A percentile compares a stretch with the other conserved stretches of the same genome.
These are phyloP conservation scores for Teratosphaeria nubilosa DNA, from an alignment of 2,329 filamentous ascomycete species.

Conservation along the genomic window DNA sequence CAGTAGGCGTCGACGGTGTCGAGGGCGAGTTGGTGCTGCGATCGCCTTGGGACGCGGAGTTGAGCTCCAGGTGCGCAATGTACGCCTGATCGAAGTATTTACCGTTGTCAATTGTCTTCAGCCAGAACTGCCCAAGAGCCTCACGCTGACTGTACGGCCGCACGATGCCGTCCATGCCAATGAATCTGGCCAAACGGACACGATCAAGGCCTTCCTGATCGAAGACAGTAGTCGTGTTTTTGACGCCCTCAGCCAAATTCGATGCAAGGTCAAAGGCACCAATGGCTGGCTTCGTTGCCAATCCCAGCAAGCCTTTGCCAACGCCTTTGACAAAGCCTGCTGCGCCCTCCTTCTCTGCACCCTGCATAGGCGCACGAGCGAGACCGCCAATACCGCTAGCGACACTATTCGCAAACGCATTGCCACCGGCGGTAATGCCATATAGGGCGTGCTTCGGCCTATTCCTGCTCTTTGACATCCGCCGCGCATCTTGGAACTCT, in stretches of 20 bases:
- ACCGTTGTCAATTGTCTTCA: constrained; percentile 95
- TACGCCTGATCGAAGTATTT: constrained; percentile 97
- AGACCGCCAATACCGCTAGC: constrained; percentile 90
- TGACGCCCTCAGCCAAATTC: constrained; percentile 92
- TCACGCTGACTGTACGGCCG: constrained; percentile 90
- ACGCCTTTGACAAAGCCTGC: constrained; percentile 95
- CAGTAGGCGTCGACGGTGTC: not conserved
- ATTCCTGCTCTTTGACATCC: constrained; percentile 87
- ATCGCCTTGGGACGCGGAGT: constrained; percentile 57
- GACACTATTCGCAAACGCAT: constrained; percentile 84
- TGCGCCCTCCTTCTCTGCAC: constrained; percentile 89
- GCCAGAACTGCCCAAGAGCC: constrained; percentile 94
- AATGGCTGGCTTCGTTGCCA: constrained; percentile 95
- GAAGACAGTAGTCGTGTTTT: constrained; percentile 97
- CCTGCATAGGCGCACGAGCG: constrained; percentile 86
- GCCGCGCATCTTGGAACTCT: constrained; percentile 91
- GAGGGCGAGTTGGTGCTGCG: not conserved
- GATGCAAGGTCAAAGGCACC: constrained; percentile 94
- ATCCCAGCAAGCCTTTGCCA: constrained; percentile 82
- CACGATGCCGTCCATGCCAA: constrained; percentile 85
- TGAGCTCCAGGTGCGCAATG: constrained; percentile 86
- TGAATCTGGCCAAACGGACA: constrained; percentile 84
- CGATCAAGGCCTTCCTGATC: constrained; percentile 90
- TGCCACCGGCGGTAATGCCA: constrained; percentile 88
- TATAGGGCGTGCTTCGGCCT: constrained; percentile 95